A percentile compares a stretch with the other conserved stretches of the same genome.
These are phyloP conservation scores for Haplosporangium sp. DNA, from an alignment of 371 early-diverging fungal species.

Conservation along the genomic window DNA sequence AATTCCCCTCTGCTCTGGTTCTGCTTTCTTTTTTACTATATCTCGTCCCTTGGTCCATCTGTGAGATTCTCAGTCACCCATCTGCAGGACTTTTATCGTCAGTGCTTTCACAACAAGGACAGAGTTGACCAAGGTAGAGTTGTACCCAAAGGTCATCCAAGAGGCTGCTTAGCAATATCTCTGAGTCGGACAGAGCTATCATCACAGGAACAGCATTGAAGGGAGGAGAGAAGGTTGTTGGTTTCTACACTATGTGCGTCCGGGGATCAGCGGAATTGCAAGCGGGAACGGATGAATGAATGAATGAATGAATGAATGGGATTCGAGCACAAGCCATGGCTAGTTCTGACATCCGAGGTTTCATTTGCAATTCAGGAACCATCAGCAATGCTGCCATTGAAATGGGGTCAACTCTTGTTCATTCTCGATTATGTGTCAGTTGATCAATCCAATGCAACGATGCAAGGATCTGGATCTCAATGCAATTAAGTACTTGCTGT, in stretches of 20 bases:
- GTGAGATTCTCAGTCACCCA: background rate
- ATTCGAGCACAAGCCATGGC: slow-evolving; percentile 40
- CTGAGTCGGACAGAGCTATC: too few relatives aligned
- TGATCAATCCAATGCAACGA: background rate
- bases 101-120: too few relatives aligned
- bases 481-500: too few relatives aligned
- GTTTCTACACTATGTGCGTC: background rate
- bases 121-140: too few relatives aligned
- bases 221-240: background rate
- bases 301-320: background rate
- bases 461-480: too few relatives aligned
- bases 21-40: background rate
- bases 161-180: too few relatives aligned
- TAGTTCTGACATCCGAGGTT: slow-evolving; percentile 24
- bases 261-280: background rate
- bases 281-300: background rate
- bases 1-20: background rate
- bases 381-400: too few relatives aligned
- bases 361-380: slow-evolving; percentile 7
- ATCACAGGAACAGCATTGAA: too few relatives aligned
- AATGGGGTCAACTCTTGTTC: too few relatives aligned
- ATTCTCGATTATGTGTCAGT: slow-evolving; percentile 3
- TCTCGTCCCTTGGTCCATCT: background rate
- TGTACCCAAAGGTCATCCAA: too few relatives aligned
- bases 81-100: too few relatives aligned